Evolutionary conservation across 305 asterid species (phyloP), one percentile per base, ranked within the genome.

Genomic region (Fraxinus latifolia): DNA sequence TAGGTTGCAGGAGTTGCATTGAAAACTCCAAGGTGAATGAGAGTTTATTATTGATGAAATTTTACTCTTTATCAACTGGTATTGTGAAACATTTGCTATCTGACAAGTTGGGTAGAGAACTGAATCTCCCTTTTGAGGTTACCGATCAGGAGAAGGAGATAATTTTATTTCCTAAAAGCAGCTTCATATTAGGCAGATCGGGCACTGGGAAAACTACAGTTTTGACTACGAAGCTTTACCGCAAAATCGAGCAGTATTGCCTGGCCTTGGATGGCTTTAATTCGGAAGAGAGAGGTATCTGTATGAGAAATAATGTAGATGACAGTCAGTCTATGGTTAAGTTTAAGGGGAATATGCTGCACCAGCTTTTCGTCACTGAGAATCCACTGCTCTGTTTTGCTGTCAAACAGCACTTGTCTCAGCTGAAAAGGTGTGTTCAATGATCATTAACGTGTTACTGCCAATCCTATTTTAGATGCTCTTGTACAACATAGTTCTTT

Each of bases 161-260:
- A 77, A 90, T 93, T 78, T 55, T 74, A 32, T 93, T 87, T 47
- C 75, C 86, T 7, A 77, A 84, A 82, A 93, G 91, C 73, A 86
- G 93, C 81, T 93, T 93, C 83, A 89, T 93, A 80, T 82, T 92
- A 9, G 97, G 97, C n/a, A 87, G 97, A 77, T 93, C 97, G 7
- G 97, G 96, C 67, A 92, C 95, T 0, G 94, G 95, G 8, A 93
- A 92, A 86, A 92, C 97, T 0, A 92, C 95, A 25, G 89, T 93
- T 8, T 84, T 93, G 85, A 90, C 95, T 27, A 89, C 87, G 94
- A 93, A 92, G 82, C 77, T 93, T 79, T 87, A 80, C 77, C 89
- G 81, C 25, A 91, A 84, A 79, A 88, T 91, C 50, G 93, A 92
- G 60, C 90, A 81, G 17, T 88, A 85, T 34, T 84, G 76, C 81